A percentile compares a stretch with the other conserved stretches of the same genome.
phyloP scores from a whole-genome alignment of 371 early-diverging fungal genomes.

The Apophysomyces sp. region DNA sequence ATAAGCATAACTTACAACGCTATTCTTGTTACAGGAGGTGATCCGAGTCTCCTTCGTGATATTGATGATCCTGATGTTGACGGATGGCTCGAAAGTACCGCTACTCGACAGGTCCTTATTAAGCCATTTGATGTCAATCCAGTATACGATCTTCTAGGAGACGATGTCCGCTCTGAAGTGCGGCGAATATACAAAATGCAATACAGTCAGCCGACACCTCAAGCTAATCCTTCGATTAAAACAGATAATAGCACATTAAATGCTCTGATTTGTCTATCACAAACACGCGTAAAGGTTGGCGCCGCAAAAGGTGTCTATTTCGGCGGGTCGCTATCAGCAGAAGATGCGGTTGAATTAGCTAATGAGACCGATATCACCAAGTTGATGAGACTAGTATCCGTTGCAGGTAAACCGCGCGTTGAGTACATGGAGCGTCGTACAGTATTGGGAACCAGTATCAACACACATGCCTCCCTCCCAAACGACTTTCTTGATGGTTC shows the following conservation, averaged over 20 bases:
- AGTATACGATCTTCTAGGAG: not conserved
- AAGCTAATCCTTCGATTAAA: not conserved
- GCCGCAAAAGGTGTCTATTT: not conserved
- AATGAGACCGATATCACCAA: not conserved
- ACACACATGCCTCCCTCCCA: not conserved
- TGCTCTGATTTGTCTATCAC: not conserved
- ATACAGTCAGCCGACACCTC: not conserved
- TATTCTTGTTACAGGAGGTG: not conserved
- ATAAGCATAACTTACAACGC: too few species aligned
- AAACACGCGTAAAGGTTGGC: not conserved
- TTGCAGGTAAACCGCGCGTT: not conserved
- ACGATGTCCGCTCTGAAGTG: not conserved
- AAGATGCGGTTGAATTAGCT: not conserved
- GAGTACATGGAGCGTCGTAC: not conserved
- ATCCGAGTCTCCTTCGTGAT: not conserved
- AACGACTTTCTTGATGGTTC: not conserved
- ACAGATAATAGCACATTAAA: not conserved
- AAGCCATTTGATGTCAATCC: not conserved
- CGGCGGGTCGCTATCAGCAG: not conserved
- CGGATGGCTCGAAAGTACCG: not conserved
- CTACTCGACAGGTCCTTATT: not conserved
- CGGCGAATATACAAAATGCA: not conserved
- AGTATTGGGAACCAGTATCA: not conserved
- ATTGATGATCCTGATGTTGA: not conserved
- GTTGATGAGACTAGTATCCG: not conserved